A percentile compares a stretch with the other conserved stretches of the same genome.
phyloP scores from a whole-genome alignment of 2,329 filamentous ascomycete species.

The Nannizzia gypsea region DNA sequence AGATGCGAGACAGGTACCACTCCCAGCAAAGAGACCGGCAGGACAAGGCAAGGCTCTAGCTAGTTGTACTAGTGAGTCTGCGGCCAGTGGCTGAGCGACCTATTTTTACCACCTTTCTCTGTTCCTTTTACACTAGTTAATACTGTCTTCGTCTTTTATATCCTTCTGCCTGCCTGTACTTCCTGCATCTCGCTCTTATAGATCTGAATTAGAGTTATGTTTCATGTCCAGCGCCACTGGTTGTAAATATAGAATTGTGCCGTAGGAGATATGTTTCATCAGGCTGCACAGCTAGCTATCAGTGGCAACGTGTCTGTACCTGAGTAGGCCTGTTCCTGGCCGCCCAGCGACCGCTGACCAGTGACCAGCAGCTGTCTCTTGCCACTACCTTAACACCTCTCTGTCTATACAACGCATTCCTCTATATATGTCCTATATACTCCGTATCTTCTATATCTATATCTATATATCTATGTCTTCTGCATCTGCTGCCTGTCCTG shows the following conservation, averaged over 20 bases:
- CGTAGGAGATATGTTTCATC: background rate
- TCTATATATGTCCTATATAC: background rate
- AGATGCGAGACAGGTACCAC: constrained; percentile 12
- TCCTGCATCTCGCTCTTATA: background rate
- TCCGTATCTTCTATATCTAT: background rate
- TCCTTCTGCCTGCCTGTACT: too few species aligned
- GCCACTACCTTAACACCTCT: background rate
- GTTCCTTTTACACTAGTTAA: background rate
- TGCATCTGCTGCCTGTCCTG: background rate
- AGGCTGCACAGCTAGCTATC: background rate
- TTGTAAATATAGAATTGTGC: background rate
- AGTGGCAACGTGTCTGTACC: background rate
- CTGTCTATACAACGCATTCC: too few species aligned
- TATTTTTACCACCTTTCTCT: background rate
- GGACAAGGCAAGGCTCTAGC: constrained; percentile 5
- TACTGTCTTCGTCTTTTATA: background rate
- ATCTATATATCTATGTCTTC: background rate
- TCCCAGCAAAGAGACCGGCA: constrained; percentile 7
- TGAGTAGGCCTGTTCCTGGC: background rate
- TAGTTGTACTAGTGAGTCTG: too few species aligned
- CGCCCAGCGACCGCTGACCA: too few species aligned
- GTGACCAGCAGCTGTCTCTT: too few species aligned
- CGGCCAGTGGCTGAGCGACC: background rate
- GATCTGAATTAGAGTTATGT: background rate
- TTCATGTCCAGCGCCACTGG: background rate